These are phyloP conservation scores for Aspergillus sp. DNA, from an alignment of 2,329 filamentous ascomycete genomes.

Conservation along the genomic window DNA sequence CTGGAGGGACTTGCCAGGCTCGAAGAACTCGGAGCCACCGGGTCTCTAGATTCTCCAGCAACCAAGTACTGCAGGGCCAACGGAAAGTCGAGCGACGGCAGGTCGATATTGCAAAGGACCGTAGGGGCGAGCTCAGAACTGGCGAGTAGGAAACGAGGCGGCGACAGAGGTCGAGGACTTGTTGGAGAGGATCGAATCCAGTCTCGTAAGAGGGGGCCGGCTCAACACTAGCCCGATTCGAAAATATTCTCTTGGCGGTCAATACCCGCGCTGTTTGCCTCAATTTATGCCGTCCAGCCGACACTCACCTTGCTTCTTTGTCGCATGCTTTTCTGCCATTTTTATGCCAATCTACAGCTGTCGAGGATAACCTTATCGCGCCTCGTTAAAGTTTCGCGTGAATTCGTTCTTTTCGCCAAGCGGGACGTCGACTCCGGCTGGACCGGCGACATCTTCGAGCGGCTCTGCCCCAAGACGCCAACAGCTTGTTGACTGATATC, in stretches of 20 bases:
- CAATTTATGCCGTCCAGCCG: slow-evolving; percentile 7
- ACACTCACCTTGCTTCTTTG: neutral
- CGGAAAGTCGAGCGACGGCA: slow-evolving; percentile 12
- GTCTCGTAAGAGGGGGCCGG: slow-evolving; percentile 33
- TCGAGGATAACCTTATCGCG: no score
- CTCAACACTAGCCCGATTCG: slow-evolving; percentile 29
- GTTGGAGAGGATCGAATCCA: slow-evolving; percentile 34
- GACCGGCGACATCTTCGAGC: slow-evolving; percentile 12
- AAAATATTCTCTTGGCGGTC: slow-evolving; percentile 31
- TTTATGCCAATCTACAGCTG: neutral
- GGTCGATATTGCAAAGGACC: neutral
- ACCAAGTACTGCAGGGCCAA: slow-evolving; percentile 31
- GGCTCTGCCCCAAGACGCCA: slow-evolving; percentile 6
- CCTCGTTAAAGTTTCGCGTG: neutral
- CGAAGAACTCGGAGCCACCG: slow-evolving; percentile 37
- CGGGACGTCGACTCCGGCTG: slow-evolving; percentile 15
- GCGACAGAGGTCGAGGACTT: slow-evolving; percentile 30
- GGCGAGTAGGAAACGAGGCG: slow-evolving; percentile 17
- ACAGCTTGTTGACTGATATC: neutral
- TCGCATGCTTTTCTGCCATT: slow-evolving; percentile 4
- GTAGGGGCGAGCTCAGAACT: slow-evolving; percentile 13
- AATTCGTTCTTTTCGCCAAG: neutral
- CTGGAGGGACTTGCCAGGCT: slow-evolving; percentile 31
- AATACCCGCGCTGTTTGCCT: neutral
- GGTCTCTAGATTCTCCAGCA: slow-evolving; percentile 27